Base-by-base conservation (phyloP, 768 basidiomycete species). In the Tulasnella sp. region DNA sequence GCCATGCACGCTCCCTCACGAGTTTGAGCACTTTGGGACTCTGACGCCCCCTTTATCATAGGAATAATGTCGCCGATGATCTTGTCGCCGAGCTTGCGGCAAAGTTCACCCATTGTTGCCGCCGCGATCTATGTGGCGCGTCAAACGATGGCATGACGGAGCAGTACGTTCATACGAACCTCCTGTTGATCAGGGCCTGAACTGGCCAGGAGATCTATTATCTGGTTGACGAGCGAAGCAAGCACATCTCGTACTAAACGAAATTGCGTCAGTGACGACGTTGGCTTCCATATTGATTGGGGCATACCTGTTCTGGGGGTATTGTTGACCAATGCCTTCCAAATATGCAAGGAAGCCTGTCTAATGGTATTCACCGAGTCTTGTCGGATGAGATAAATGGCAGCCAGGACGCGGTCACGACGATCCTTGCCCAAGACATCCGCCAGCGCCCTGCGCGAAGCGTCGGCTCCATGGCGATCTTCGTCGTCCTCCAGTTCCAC, bases 311-410 rank as follows among this genome's bases (percentile, higher is more conserved):
- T 94, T 46, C 85, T 77, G 4, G 91, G 92, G 0, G 92, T 94
- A 66, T 94, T 98, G 69, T 91, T 81, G 9, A 99, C 93, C 63
- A 98, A 76, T 3, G 92, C 94, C 72, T 98, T 98, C 96, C 96
- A 99, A 63, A 98, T 96, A 59, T 91, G 91, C 46, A 94, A 81
- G 0, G 93, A 88, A 2, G 91, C 82, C 68, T 91, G 88, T 42
- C 94, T 83, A 38, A 98, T 93, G 46, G 84, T 79, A 43, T 81
- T 83, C 64, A 96, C 89, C 11, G 87, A 78, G 70, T 98, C 96
- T 70, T 98, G 94, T 48, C 93, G 83, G 54, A 92, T 88, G 63
- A 98, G 77, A 70, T 93, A 99, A 54, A 99, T 72, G 1, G 87
- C 87, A 5, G 92, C 85, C 49, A 99, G 74, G 38, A 98, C 89